phyloP scores from a whole-genome alignment of 202 grass and related monocot genomes.

The Zoysia matrella region DNA sequence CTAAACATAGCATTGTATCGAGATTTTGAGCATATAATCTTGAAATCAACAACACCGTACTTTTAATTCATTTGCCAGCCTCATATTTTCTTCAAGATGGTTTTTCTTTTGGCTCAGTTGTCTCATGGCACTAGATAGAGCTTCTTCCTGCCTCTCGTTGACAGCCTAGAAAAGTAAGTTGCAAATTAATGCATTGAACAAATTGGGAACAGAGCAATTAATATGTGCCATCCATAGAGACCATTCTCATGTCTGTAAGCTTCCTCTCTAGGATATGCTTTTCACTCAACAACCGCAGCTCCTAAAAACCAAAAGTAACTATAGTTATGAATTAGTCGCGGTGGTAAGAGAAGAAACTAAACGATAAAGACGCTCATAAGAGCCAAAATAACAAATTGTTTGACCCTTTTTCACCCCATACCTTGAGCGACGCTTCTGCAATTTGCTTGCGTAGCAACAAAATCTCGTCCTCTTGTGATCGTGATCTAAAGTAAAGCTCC shows the following conservation, averaged over 20 bases:
- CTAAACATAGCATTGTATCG: slow-evolving; percentile 17
- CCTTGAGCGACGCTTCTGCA: slow-evolving; percentile 74
- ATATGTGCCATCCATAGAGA: slow-evolving; percentile 46
- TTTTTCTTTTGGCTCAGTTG: slow-evolving; percentile 84
- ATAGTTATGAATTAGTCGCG: slow-evolving; percentile 32
- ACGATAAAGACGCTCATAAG: not conserved
- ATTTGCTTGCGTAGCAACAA: slow-evolving; percentile 81
- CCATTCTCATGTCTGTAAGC: slow-evolving; percentile 87
- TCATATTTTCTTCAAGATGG: slow-evolving; percentile 78
- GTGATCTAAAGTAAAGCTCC: slow-evolving; percentile 85
- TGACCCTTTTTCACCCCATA: slow-evolving; percentile 44
- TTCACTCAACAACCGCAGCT: slow-evolving; percentile 81
- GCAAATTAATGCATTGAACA: slow-evolving; percentile 27
- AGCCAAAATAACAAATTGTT: slow-evolving; percentile 14
- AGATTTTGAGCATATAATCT: slow-evolving; percentile 52
- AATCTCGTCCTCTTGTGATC: slow-evolving; percentile 83
- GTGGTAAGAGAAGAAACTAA: slow-evolving; percentile 14
- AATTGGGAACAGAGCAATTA: slow-evolving; percentile 11
- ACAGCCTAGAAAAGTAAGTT: slow-evolving; percentile 69
- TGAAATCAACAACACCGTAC: slow-evolving; percentile 59
- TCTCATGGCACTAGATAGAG: slow-evolving; percentile 83
- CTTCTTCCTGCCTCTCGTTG: slow-evolving; percentile 91
- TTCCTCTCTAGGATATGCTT: slow-evolving; percentile 95
- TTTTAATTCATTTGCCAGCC: slow-evolving; percentile 80
- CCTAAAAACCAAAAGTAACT: slow-evolving; percentile 54